Evolutionary conservation across 2,329 filamentous ascomycete species (phyloP).

Genomic region (Pseudonectria foliicola): DNA sequence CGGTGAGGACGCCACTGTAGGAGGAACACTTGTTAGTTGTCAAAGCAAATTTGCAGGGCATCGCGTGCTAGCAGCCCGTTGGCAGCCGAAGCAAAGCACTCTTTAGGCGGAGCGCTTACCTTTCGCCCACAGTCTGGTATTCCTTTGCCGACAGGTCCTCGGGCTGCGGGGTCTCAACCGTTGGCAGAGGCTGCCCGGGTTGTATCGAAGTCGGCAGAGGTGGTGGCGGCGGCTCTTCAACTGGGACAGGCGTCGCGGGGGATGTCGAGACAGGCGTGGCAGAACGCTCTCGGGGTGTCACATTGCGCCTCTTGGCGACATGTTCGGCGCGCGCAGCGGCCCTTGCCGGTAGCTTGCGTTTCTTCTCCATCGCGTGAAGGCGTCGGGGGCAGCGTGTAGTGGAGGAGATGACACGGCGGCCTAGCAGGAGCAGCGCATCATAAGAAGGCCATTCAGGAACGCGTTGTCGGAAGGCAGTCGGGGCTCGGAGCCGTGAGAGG

Average conservation of each 20-base stretch:
- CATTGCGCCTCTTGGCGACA: slow-evolving; percentile 51
- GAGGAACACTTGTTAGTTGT: slow-evolving; percentile 16
- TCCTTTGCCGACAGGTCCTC: slow-evolving; percentile 56
- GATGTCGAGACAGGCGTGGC: slow-evolving; percentile 41
- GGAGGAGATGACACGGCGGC: slow-evolving; percentile 15
- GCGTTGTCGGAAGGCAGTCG: slow-evolving; percentile 9
- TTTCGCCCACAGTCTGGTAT: slow-evolving; percentile 68
- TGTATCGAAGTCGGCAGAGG: slow-evolving; percentile 56
- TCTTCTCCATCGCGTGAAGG: slow-evolving; percentile 48
- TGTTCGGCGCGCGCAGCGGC: slow-evolving; percentile 54
- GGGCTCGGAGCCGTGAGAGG: no score
- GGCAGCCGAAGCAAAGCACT: not conserved
- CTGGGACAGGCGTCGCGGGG: slow-evolving; percentile 29
- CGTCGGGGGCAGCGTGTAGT: slow-evolving; percentile 7
- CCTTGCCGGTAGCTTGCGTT: slow-evolving; percentile 58
- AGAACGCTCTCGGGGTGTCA: slow-evolving; percentile 47
- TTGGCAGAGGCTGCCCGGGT: slow-evolving; percentile 63
- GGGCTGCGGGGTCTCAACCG: slow-evolving; percentile 59
- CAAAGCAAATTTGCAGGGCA: no score
- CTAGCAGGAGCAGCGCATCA: slow-evolving; percentile 21
- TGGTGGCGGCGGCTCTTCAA: slow-evolving; percentile 27
- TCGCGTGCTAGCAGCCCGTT: not conserved
- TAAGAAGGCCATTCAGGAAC: slow-evolving; percentile 24
- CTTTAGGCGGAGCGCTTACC: slow-evolving; percentile 35
- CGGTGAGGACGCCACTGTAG: slow-evolving; percentile 62